Percentiles rank a stretch among this genome's conserved stretches.
These are phyloP conservation scores for Termitomyces sp. DNA, from an alignment of 768 basidiomycete species.

Conservation along the genomic window DNA sequence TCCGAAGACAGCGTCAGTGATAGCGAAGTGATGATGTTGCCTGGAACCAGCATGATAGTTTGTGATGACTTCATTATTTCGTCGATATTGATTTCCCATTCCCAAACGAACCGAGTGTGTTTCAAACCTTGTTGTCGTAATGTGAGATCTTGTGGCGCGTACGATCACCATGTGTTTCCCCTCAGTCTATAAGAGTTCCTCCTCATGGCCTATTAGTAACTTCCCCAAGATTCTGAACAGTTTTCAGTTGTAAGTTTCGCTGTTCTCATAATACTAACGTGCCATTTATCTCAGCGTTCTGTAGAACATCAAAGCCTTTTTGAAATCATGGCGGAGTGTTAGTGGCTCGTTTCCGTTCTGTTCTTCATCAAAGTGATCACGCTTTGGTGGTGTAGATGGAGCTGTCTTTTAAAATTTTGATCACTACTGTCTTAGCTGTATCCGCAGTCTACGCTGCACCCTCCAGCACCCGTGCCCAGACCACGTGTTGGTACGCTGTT, in stretches of 20 bases:
- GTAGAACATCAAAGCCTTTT: neutral
- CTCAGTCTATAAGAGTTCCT: neutral
- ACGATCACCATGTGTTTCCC: neutral
- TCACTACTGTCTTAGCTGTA: neutral
- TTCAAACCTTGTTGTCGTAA: neutral
- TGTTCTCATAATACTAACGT: neutral
- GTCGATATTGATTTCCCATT: neutral
- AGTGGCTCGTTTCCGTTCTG: neutral
- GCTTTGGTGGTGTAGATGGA: constrained; percentile 32
- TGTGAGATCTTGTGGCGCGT: neutral
- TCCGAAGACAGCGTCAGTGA: too few relatives aligned
- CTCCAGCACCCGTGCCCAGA: neutral
- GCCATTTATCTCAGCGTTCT: neutral
- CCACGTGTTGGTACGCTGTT: neutral
- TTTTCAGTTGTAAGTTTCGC: neutral
- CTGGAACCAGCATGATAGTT: too few relatives aligned
- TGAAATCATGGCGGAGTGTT: neutral
- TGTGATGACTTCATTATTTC: neutral
- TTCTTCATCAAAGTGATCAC: constrained; percentile 21
- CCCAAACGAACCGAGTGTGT: neutral
- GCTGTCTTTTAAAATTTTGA: neutral
- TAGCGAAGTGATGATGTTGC: too few relatives aligned
- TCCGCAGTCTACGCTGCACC: neutral
- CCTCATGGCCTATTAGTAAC: neutral
- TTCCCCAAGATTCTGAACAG: neutral